Conservation (phyloP, 1,139 yeast species). For the Saccharomyces hybrid region DNA sequence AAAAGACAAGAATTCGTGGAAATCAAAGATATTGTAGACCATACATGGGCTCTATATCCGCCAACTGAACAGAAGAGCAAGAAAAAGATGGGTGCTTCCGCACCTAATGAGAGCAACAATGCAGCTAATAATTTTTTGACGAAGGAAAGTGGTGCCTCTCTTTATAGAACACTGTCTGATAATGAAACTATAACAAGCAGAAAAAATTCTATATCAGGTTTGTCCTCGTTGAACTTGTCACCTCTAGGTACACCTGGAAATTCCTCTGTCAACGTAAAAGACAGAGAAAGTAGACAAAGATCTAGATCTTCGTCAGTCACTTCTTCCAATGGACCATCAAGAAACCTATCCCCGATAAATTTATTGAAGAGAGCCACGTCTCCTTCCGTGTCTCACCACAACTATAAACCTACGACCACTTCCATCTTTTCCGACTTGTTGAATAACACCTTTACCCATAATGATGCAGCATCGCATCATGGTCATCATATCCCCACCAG, state of each 20-base stretch:
- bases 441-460: conserved; percentile 17
- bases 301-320: background rate
- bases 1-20: conserved; percentile 62
- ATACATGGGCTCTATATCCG: conserved; percentile 88
- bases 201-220: background rate
- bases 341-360: conserved; percentile 33
- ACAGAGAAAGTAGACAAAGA: background rate
- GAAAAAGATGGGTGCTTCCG: background rate
- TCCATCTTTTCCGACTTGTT: conserved; percentile 24
- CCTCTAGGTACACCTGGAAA: background rate
- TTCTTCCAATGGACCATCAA: conserved; percentile 8
- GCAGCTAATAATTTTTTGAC: conserved; percentile 15
- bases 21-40: conserved; percentile 56
- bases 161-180: conserved; percentile 18
- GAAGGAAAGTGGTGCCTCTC: conserved; percentile 26
- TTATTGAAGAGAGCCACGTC: conserved; percentile 40
- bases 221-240: background rate
- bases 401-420: conserved; percentile 4
- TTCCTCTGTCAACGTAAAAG: background rate
- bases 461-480: background rate
- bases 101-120: background rate
- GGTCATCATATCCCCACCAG: background rate
- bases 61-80: conserved; percentile 5
- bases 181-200: background rate
- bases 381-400: conserved; percentile 10